Base-by-base conservation (phyloP, 306 rosid genomes). In the Chamaecrista fasciculata region DNA sequence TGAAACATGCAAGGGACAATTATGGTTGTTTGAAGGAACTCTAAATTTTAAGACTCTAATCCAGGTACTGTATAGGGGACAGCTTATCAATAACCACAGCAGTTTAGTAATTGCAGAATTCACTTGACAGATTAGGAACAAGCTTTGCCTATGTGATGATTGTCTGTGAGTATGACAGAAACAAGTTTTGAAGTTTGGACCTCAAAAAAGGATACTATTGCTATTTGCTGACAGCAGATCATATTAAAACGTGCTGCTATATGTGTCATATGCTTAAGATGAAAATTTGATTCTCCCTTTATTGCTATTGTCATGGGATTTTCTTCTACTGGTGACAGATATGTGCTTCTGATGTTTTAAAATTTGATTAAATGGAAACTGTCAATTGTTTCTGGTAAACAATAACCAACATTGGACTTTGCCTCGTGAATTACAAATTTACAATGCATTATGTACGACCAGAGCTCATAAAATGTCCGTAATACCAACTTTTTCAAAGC, bases 21-120 rank as follows among this genome's bases (percentile, higher is more conserved):
- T 52, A 16, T 25, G 66, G 46, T 2, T 26, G 47, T n/a, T 18
- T 21, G 28, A 55, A 40, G 44, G 12, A 28, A 21, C 24, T 48
- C 59, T 26, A 57, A 52, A 20, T 6, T 31, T n/a, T 53, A 46
- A 29, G n/a, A 26, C 49, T 23, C 69, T 49, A 74, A 37, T 56
- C 56, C 42, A 15, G 25, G n/a, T 10, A 40, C 6, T 58, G 16
- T 28, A 26, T 12, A 10, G 9, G 28, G 0, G 26, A 33, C 15
- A 24, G 56, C 39, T 44, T 1, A 66, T 36, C 69, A 37, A 16
- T 11, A 53, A 49, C 3, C 47, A 49, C 26, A 21, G 14, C 33
- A 25, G 3, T 2, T 23, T 7, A 33, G 4, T 16, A 23, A 14
- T 52, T 12, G 42, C 28, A 60, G 51, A n/a, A 23, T 34, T 23